A percentile compares a stretch with the other conserved stretches of the same genome.
These are phyloP conservation scores for Herpetomonas tarakana DNA, from an alignment of 208 protist genomes.

Conservation along the genomic window DNA sequence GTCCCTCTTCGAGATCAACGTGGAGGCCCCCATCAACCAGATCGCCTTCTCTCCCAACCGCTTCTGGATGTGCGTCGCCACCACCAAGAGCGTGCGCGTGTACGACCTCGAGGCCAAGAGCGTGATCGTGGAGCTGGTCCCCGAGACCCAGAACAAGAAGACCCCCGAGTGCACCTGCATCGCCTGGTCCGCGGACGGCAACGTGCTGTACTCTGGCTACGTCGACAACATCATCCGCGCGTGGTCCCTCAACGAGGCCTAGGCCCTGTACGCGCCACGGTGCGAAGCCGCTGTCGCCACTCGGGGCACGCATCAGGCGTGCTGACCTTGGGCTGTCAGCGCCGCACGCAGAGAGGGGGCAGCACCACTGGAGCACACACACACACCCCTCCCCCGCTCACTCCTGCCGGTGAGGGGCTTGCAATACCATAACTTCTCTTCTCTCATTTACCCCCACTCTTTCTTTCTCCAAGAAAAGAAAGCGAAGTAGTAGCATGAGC, in stretches of 20 bases:
- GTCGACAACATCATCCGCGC: conserved; percentile 98
- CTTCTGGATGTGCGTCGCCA: conserved; percentile 99
- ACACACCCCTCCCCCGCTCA: no score
- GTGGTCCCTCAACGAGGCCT: conserved; percentile 95
- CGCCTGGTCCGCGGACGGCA: conserved; percentile 97
- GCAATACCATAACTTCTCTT: no score
- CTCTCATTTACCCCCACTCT: no score
- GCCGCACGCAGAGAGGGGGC: no score
- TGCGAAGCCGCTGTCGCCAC: no score
- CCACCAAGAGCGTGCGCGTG: conserved; percentile 90
- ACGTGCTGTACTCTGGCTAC: conserved; percentile 98
- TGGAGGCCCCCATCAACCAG: conserved; percentile 88
- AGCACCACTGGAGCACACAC: no score
- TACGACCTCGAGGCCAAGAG: conserved; percentile 98
- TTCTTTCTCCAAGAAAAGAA: no score
- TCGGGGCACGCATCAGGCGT: no score
- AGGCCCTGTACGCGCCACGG: no score
- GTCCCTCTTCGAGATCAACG: conserved; percentile 96
- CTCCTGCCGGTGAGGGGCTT: no score
- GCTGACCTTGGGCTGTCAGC: no score
- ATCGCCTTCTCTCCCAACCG: conserved; percentile 98
- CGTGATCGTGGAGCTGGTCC: conserved; percentile 92
- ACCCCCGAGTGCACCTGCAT: conserved; percentile 93
- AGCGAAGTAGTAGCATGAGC: no score
- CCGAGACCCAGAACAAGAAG: conserved; percentile 46